Percentiles rank a stretch among this genome's conserved stretches.
Conservation (phyloP, 2,329 filamentous ascomycete genomes). For the Aspergillus alliaceus region DNA sequence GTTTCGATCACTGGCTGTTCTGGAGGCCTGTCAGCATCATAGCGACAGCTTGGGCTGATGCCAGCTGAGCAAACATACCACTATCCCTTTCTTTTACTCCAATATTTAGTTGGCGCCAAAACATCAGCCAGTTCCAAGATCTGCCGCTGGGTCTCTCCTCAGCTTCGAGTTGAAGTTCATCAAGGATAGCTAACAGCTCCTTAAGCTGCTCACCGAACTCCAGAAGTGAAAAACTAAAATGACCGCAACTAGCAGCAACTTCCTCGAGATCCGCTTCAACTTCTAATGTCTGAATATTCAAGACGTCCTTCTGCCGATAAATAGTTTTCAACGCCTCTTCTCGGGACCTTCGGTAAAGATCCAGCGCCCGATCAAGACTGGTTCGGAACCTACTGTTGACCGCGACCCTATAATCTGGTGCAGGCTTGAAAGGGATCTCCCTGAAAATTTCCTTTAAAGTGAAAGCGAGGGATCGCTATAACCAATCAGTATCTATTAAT, state of each 20-base stretch:
- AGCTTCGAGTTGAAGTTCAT: slow-evolving; percentile 72
- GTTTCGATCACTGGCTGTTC: slow-evolving; percentile 12
- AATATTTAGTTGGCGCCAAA: slow-evolving; percentile 59
- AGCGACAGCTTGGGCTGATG: neutral
- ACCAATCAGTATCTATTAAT: slow-evolving; percentile 6
- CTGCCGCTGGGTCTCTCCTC: slow-evolving; percentile 62
- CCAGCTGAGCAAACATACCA: slow-evolving; percentile 17
- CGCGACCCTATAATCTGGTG: slow-evolving; percentile 66
- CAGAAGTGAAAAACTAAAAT: slow-evolving; percentile 89
- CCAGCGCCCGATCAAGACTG: slow-evolving; percentile 77
- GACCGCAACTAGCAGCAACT: slow-evolving; percentile 93
- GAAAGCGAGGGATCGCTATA: slow-evolving; percentile 80
- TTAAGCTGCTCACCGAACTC: slow-evolving; percentile 90
- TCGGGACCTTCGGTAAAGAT: slow-evolving; percentile 74
- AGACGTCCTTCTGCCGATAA: slow-evolving; percentile 76
- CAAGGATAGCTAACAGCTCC: slow-evolving; percentile 76
- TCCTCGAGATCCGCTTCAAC: slow-evolving; percentile 94
- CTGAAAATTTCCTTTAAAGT: slow-evolving; percentile 86
- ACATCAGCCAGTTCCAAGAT: slow-evolving; percentile 81
- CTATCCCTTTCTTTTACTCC: slow-evolving; percentile 25
- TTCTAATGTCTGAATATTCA: slow-evolving; percentile 66
- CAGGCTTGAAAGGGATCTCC: slow-evolving; percentile 76
- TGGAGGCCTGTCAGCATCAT: slow-evolving; percentile 6
- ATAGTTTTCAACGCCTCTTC: slow-evolving; percentile 74
- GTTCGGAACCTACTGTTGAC: slow-evolving; percentile 78